A percentile compares a stretch with the other conserved stretches of the same genome.
These are phyloP conservation scores for Helicostylum pulchrum DNA, from an alignment of 192 early-diverging fungal species.

Conservation along the genomic window DNA sequence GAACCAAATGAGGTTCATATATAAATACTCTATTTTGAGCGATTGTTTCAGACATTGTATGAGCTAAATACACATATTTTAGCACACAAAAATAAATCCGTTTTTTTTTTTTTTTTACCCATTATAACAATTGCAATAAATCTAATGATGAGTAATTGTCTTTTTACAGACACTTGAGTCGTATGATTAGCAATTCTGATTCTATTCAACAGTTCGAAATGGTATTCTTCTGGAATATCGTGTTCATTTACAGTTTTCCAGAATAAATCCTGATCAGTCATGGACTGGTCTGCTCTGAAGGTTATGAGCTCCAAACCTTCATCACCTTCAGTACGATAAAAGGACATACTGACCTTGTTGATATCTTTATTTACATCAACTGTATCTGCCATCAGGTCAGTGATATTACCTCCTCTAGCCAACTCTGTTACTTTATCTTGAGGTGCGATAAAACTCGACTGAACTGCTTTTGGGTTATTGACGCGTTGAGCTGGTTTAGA, in stretches of 20 bases:
- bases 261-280: slow-evolving; percentile 54
- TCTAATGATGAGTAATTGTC: slow-evolving; percentile 66
- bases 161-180: slow-evolving; percentile 43
- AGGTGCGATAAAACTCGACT: slow-evolving; percentile 51
- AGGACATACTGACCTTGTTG: slow-evolving; percentile 31
- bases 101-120: slow-evolving; percentile 39
- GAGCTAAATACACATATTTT: slow-evolving; percentile 36
- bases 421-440: slow-evolving; percentile 55
- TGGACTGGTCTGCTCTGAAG: background rate
- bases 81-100: background rate
- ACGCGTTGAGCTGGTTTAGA: slow-evolving; percentile 87
- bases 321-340: slow-evolving; percentile 3
- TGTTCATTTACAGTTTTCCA: slow-evolving; percentile 62
- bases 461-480: slow-evolving; percentile 70
- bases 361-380: too few relatives aligned
- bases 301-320: too few relatives aligned
- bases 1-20: slow-evolving; percentile 85
- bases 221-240: slow-evolving; percentile 66
- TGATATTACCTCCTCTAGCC: slow-evolving; percentile 40
- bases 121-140: slow-evolving; percentile 76
- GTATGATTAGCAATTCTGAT: slow-evolving; percentile 71
- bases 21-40: slow-evolving; percentile 75
- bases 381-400: slow-evolving; percentile 26
- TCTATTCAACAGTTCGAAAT: slow-evolving; percentile 77
- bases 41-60: slow-evolving; percentile 58